These are phyloP conservation scores for Mayamaea pseudoterrestris DNA, from an alignment of 108 stramenopile genomes.

Conservation along the genomic window DNA sequence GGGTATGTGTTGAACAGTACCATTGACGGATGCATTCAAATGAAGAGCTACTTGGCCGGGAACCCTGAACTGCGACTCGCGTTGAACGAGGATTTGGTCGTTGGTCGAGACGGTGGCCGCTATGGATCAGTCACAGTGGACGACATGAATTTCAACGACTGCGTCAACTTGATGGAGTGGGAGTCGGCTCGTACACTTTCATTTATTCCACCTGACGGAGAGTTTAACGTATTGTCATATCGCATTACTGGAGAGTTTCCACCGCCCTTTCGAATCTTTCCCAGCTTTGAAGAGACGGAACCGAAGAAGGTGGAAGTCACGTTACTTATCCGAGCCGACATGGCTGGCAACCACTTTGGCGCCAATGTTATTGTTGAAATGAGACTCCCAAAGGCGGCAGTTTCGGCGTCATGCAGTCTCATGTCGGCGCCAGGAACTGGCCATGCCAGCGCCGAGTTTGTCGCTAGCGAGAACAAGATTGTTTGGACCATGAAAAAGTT, in stretches of 20 bases:
- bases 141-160: slow-evolving; percentile 99
- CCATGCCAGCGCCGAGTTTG: slow-evolving; percentile 71
- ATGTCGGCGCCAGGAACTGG: slow-evolving; percentile 52
- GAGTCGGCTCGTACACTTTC: slow-evolving; percentile 77
- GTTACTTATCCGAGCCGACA: slow-evolving; percentile 89
- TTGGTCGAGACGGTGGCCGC: slow-evolving; percentile 63
- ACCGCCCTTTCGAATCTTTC: slow-evolving; percentile 95
- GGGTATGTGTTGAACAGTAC: slow-evolving; percentile 97
- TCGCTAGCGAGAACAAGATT: slow-evolving; percentile 66
- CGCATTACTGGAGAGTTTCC: slow-evolving; percentile 94
- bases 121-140: slow-evolving; percentile 84
- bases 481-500: slow-evolving; percentile 97
- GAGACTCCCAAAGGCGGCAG: slow-evolving; percentile 74
- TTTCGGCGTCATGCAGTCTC: slow-evolving; percentile 51
- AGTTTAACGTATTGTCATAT: slow-evolving; percentile 97
- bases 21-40: slow-evolving; percentile 97
- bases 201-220: slow-evolving; percentile 98
- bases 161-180: slow-evolving; percentile 93
- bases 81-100: slow-evolving; percentile 94
- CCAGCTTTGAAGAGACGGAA: slow-evolving; percentile 85
- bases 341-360: slow-evolving; percentile 93
- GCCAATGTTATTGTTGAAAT: slow-evolving; percentile 87
- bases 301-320: slow-evolving; percentile 84
- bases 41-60: slow-evolving; percentile 91
- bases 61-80: slow-evolving; percentile 97